A percentile compares a stretch with the other conserved stretches of the same genome.
Evolutionary conservation across 345 rosid species (phyloP).

Genomic region (Populus euphratica): DNA sequence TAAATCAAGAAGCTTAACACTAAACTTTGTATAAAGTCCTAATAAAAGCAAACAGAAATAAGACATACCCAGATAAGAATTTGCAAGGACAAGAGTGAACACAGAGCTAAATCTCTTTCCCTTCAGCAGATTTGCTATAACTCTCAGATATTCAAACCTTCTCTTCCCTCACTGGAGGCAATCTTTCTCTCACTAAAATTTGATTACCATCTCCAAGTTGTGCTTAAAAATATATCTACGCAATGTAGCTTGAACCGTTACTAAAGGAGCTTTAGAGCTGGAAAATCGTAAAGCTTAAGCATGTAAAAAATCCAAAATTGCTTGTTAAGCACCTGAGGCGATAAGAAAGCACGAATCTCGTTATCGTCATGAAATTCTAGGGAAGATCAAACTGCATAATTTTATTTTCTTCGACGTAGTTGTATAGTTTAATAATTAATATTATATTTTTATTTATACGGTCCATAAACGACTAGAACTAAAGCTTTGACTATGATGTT

Average conservation of each 20-base stretch:
- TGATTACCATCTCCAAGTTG: not conserved
- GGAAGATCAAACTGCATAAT: not conserved
- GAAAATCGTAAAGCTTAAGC: slow-evolving; percentile 35
- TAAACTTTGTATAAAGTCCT: not conserved
- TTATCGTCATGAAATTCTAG: slow-evolving; percentile 8
- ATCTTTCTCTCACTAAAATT: not conserved
- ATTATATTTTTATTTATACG: not conserved
- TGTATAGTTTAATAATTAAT: not conserved
- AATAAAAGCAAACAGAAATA: slow-evolving; percentile 6
- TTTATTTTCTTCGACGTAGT: not conserved
- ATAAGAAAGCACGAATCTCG: slow-evolving; percentile 36
- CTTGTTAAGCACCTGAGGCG: not conserved
- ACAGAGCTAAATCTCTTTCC: slow-evolving; percentile 1
- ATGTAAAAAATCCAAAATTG: not conserved
- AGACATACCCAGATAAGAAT: slow-evolving; percentile 32
- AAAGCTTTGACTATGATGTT: not conserved
- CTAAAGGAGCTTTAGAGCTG: slow-evolving; percentile 32
- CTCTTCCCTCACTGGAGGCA: not conserved
- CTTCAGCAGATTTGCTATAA: not conserved
- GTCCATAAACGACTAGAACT: not conserved
- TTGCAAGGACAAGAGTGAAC: slow-evolving; percentile 1
- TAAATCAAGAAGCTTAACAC: not conserved
- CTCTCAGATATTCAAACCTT: not conserved
- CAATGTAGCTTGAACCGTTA: slow-evolving; percentile 1
- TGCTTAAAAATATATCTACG: slow-evolving; percentile 1